Evolutionary conservation across 129 eudicot genomes (phyloP).

Genomic region (Chrysanthemum lavandulifolium): DNA sequence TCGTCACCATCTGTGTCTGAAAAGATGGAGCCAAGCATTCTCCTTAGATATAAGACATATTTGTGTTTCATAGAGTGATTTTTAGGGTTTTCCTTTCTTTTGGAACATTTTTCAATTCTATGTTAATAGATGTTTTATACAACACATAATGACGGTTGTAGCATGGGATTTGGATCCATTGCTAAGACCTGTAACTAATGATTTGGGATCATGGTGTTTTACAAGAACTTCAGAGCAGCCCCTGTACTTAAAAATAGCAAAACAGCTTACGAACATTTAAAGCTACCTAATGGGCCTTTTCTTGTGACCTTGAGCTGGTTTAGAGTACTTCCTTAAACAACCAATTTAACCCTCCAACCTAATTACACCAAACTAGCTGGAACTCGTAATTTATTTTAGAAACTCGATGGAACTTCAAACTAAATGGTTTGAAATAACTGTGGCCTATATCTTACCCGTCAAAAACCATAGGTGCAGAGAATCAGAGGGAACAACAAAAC

Average conservation of each 20-base stretch:
- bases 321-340: too few species aligned
- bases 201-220: too few species aligned
- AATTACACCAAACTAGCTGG: slow-evolving; percentile 7
- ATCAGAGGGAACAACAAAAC: too few species aligned
- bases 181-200: not conserved
- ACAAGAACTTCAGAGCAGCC: too few species aligned
- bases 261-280: too few species aligned
- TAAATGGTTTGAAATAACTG: not conserved
- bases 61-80: not conserved
- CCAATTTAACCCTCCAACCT: not conserved
- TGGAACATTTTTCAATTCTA: too few species aligned
- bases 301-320: too few species aligned
- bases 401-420: not conserved
- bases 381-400: not conserved
- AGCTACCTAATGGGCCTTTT: too few species aligned
- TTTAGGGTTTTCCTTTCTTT: not conserved
- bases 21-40: slow-evolving; percentile 12
- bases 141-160: not conserved
- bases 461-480: too few species aligned
- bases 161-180: not conserved
- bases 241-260: not conserved
- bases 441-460: too few species aligned
- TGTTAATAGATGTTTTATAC: too few species aligned
- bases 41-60: slow-evolving; percentile 5
- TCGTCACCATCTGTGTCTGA: slow-evolving; percentile 73